Conservation (phyloP, 192 early-diverging fungal species). For the Umbelopsis isabellina region DNA sequence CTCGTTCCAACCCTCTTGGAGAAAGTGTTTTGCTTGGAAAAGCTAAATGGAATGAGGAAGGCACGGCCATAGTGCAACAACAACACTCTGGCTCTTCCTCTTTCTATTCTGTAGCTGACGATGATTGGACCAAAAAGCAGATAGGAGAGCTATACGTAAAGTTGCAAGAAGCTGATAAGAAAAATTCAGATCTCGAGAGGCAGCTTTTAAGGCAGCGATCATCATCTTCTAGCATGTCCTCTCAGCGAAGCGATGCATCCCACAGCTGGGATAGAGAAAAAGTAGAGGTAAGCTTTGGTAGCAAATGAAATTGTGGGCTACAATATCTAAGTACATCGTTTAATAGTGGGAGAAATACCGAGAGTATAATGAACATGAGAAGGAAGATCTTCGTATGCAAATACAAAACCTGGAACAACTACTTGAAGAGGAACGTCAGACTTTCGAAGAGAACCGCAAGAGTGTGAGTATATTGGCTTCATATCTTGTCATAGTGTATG, state of each 20-base stretch:
- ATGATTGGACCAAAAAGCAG: conserved; percentile 7
- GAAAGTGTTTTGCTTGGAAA: not conserved
- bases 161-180: conserved; percentile 6
- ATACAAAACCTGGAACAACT: conserved; percentile 32
- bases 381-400: conserved; percentile 29
- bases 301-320: not conserved
- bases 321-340: not conserved
- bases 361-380: conserved; percentile 24
- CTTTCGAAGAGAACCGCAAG: conserved; percentile 31
- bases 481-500: no score
- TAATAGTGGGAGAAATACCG: conserved; percentile 24
- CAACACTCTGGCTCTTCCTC: not conserved
- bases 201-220: conserved; percentile 4
- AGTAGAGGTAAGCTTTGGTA: not conserved
- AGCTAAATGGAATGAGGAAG: not conserved
- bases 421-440: conserved; percentile 38
- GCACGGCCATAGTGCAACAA: not conserved
- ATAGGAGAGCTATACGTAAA: conserved; percentile 8
- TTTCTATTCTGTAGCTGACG: not conserved
- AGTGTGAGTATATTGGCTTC: conserved; percentile 27
- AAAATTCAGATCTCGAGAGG: conserved; percentile 5
- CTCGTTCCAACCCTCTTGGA: not conserved
- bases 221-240: not conserved
- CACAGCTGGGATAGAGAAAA: not conserved
- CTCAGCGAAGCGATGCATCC: not conserved